Evolutionary conservation across 495 filamentous ascomycete genomes (phyloP).

Genomic region (Hypoxylon cercidicola): DNA sequence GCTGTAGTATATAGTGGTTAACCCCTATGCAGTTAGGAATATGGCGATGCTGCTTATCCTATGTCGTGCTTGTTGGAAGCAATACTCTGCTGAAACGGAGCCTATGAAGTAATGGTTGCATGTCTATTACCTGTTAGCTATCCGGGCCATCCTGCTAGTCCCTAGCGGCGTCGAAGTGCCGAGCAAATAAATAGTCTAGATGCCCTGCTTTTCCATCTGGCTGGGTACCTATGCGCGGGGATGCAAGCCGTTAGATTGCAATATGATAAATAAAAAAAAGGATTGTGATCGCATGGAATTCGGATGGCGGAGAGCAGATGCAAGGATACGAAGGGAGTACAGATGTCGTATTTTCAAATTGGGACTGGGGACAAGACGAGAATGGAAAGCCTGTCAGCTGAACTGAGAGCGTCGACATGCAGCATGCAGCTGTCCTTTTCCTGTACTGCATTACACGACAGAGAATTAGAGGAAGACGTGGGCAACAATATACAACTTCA

Average conservation of each 20-base stretch:
- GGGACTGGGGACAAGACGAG: constrained; percentile 29
- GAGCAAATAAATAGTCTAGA: constrained; percentile 25
- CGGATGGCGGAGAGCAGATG: neutral
- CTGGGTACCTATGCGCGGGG: constrained; percentile 15
- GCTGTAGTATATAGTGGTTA: constrained; percentile 1
- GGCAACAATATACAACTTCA: constrained; percentile 6
- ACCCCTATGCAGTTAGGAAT: neutral
- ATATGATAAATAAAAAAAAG: too few species aligned
- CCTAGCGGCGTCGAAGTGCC: constrained; percentile 30
- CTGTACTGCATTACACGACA: constrained; percentile 29
- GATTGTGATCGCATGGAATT: constrained; percentile 1
- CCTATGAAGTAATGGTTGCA: constrained; percentile 16
- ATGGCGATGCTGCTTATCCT: neutral
- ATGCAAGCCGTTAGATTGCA: constrained; percentile 1
- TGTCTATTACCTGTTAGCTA: constrained; percentile 15
- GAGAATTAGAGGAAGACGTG: constrained; percentile 18
- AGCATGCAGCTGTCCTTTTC: constrained; percentile 25
- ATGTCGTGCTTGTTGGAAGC: constrained; percentile 3
- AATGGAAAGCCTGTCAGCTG: constrained; percentile 41
- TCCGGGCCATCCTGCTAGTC: constrained; percentile 3
- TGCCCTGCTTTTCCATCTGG: constrained; percentile 18
- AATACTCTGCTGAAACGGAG: constrained; percentile 11
- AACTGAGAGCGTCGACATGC: constrained; percentile 33
- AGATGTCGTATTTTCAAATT: constrained; percentile 39
- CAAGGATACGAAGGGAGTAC: constrained; percentile 19